These are phyloP conservation scores for Oxalis stricta DNA, from an alignment of 441 rosid genomes.

Conservation along the genomic window DNA sequence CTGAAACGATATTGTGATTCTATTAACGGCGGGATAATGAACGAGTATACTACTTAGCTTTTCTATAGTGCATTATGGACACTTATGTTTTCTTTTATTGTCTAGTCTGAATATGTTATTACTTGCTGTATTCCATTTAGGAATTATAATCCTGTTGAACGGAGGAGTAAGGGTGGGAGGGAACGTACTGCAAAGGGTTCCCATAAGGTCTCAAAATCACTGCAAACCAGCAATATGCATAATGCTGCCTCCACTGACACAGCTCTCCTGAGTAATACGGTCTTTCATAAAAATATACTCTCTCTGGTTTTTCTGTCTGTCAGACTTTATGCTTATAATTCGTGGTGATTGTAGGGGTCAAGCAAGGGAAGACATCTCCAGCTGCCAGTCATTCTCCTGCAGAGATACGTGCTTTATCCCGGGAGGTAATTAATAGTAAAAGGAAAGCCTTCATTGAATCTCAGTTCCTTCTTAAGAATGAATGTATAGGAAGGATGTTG, in stretches of 20 bases:
- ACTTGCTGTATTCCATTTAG: slow-evolving; percentile 20
- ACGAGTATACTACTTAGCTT: slow-evolving; percentile 41
- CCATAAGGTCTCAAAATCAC: slow-evolving; percentile 57
- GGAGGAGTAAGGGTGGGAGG: slow-evolving; percentile 74
- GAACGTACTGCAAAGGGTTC: slow-evolving; percentile 43
- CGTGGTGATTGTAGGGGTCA: slow-evolving; percentile 33
- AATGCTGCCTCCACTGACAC: slow-evolving; percentile 29
- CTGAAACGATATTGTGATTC: slow-evolving; percentile 94
- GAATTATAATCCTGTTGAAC: slow-evolving; percentile 88
- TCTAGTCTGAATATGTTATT: neutral
- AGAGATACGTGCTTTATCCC: slow-evolving; percentile 51
- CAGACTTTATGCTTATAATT: neutral
- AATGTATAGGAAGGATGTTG: too few species aligned
- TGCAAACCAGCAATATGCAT: slow-evolving; percentile 57
- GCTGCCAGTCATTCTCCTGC: slow-evolving; percentile 27
- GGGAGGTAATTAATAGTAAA: slow-evolving; percentile 41
- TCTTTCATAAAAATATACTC: slow-evolving; percentile 6
- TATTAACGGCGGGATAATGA: slow-evolving; percentile 91
- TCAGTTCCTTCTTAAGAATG: too few species aligned
- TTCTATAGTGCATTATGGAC: too few species aligned
- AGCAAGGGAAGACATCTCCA: slow-evolving; percentile 29
- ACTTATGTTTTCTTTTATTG: neutral
- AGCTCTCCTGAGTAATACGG: slow-evolving; percentile 23
- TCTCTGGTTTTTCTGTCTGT: neutral
- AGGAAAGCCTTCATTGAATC: too few species aligned